Base-by-base conservation (phyloP, 2,329 filamentous ascomycete genomes). In the Nigrospora oryzae region DNA sequence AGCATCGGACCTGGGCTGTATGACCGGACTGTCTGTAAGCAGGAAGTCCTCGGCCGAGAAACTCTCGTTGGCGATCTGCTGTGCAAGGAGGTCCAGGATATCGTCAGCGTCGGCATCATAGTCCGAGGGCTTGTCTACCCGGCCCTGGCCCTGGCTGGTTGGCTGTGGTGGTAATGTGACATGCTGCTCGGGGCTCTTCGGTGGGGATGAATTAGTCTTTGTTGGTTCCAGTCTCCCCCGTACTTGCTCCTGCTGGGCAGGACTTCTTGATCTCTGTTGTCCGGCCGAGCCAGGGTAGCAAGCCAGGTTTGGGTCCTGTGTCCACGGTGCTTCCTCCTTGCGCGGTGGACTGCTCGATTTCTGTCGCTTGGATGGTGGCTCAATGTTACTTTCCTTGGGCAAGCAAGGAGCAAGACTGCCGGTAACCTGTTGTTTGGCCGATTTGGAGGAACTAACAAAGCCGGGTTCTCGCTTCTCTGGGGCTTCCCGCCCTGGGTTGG, bases 41-140 rank as follows among this genome's bases (percentile, higher is more conserved):
- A 48, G 36, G 13, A 31, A 38, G 28, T 48, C 46, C 14, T 48
- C 43, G 7, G 40, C 43, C 7, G 46, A 48, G 38, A 48, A 46
- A 16, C 40, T 41, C 13, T 48, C 46, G 33, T 17, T 43, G 4
- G 40, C 30, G 12, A 41, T 41, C 13, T 45, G 40, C 33, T 45
- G 40, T 11, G 34, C 35, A 12, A 41, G 17, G 16, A 38, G 16
- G 15, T 46, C 23, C 38, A 38, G 28, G 15, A 33, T 36, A 5
- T n/a, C 17, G 8, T n/a, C 36, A 35, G 30, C 40, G 23, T 43
- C 43, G 17, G 17, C n/a, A 40, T 32, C 36, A 15, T n/a, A 31
- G 36, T 19, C 33, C 15, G 14, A 13, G 36, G 40, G n/a, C 12
- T n/a, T 8, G 32, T 10, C 32, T 33, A 30, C 11, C 23, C 13